Percentiles rank a stretch among this genome's conserved stretches.
Conservation (phyloP, 2,329 filamentous ascomycete species). For the Shiraia bambusicola region DNA sequence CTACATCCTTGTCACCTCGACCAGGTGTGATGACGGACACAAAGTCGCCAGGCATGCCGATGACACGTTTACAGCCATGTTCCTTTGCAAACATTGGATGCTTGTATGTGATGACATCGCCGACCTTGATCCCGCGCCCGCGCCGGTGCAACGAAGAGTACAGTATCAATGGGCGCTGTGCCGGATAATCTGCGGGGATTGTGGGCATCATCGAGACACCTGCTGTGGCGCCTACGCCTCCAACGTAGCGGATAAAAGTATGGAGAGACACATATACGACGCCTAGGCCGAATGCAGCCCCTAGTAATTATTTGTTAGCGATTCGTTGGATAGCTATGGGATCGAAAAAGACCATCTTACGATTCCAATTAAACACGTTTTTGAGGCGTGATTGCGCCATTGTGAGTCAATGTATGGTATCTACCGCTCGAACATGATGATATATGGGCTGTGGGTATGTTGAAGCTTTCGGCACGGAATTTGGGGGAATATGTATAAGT, state of each 20-base stretch:
- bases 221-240: conserved; percentile 59
- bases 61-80: conserved; percentile 74
- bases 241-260: conserved; percentile 55
- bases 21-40: conserved; percentile 66
- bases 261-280: conserved; percentile 31
- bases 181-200: conserved; percentile 48
- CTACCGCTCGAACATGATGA: not conserved
- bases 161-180: conserved; percentile 23
- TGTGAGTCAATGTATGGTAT: not conserved
- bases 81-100: conserved; percentile 65
- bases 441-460: too few species aligned
- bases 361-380: conserved; percentile 1
- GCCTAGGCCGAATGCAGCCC: conserved; percentile 10
- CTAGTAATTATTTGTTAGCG: conserved; percentile 3
- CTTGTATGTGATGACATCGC: conserved; percentile 78
- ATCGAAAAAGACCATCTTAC: too few species aligned
- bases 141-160: conserved; percentile 33
- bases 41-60: conserved; percentile 63
- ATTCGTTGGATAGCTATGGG: too few species aligned
- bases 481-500: too few species aligned
- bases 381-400: conserved; percentile 1
- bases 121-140: conserved; percentile 70
- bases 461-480: too few species aligned
- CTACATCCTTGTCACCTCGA: conserved; percentile 27
- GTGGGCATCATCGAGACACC: conserved; percentile 92